These are phyloP conservation scores for Sugiyamaella grinbergsii DNA, from an alignment of 1,139 yeast species.

Conservation along the genomic window DNA sequence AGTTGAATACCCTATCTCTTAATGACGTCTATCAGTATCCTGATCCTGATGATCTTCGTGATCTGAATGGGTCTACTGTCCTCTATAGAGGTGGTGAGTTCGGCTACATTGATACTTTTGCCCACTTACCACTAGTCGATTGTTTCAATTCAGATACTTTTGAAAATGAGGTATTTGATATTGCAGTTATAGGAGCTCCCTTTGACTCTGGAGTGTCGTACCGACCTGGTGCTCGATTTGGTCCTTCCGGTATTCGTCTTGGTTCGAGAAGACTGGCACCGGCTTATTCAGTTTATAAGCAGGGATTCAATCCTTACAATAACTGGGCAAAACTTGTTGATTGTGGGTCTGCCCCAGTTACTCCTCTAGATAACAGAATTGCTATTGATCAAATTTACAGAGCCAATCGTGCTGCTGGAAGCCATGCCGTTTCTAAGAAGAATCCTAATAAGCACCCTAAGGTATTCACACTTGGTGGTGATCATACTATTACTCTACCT, in stretches of 20 bases:
- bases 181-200: constrained; percentile 73
- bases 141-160: constrained; percentile 46
- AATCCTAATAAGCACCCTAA: constrained; percentile 49
- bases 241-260: constrained; percentile 70
- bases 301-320: constrained; percentile 59
- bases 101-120: constrained; percentile 56
- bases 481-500: constrained; percentile 66
- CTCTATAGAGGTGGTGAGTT: constrained; percentile 47
- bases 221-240: constrained; percentile 75
- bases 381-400: constrained; percentile 70
- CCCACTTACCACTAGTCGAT: constrained; percentile 61
- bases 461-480: constrained; percentile 40
- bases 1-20: constrained; percentile 37
- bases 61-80: constrained; percentile 44
- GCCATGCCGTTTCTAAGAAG: constrained; percentile 46
- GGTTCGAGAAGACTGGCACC: constrained; percentile 59
- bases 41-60: constrained; percentile 46
- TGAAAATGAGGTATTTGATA: constrained; percentile 50
- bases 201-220: constrained; percentile 75
- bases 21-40: constrained; percentile 44
- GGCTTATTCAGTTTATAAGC: constrained; percentile 52
- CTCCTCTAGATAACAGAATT: constrained; percentile 71
- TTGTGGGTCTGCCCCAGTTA: constrained; percentile 77
- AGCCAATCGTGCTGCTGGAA: constrained; percentile 64
- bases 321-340: constrained; percentile 60